phyloP scores from a whole-genome alignment of 2,329 filamentous ascomycete genomes.

The Cordyceps cateniannulata region DNA sequence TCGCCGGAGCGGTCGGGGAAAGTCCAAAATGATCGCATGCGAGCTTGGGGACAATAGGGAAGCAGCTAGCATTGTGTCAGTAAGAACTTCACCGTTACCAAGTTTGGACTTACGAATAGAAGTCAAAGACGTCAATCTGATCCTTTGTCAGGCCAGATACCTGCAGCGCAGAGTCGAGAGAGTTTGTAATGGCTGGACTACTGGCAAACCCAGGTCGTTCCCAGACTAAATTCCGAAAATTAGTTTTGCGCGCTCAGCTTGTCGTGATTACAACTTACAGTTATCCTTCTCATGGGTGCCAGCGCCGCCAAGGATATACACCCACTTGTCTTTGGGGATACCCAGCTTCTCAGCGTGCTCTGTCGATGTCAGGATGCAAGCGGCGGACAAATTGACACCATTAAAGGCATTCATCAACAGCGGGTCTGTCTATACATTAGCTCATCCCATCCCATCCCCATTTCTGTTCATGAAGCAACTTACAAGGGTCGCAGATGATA shows the following conservation, averaged over 20 bases:
- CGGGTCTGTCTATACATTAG: conserved; percentile 42
- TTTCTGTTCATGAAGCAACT: conserved; percentile 17
- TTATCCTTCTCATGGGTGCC: conserved; percentile 50
- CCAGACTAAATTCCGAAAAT: conserved; percentile 45
- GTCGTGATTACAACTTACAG: conserved; percentile 30
- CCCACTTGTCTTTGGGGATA: conserved; percentile 50
- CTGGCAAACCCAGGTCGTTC: conserved; percentile 50
- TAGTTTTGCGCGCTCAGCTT: neutral
- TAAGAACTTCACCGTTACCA: conserved; percentile 1
- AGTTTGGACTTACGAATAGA: conserved; percentile 46
- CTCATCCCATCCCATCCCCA: neutral
- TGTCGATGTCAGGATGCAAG: conserved; percentile 53
- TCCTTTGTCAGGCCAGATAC: conserved; percentile 38
- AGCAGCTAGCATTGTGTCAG: conserved; percentile 41
- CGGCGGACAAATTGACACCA: conserved; percentile 56
- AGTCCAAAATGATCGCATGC: conserved; percentile 55
- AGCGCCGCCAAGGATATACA: conserved; percentile 58
- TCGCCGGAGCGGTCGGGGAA: conserved; percentile 35
- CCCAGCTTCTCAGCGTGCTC: conserved; percentile 47
- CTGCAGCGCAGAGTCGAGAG: conserved; percentile 47
- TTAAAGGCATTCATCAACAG: conserved; percentile 68
- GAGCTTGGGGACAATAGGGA: conserved; percentile 63
- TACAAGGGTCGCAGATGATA: conserved; percentile 64
- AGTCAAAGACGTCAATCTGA: conserved; percentile 55
- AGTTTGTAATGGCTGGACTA: conserved; percentile 51